Base-by-base conservation (phyloP, 1,139 yeast genomes). In the Candida tetrigidarum region DNA sequence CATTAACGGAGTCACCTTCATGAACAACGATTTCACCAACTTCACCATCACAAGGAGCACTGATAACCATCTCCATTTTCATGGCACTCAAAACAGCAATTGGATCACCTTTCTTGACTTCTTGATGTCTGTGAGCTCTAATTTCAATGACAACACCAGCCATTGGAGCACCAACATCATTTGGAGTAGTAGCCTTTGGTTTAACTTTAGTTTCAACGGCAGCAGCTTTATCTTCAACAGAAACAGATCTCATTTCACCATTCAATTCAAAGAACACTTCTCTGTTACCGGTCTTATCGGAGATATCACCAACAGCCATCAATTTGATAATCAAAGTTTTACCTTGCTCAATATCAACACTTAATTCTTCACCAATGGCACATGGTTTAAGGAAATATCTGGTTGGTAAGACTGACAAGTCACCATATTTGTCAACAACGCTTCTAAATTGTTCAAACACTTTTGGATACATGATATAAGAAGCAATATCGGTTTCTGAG, bases 61-160 rank as follows among this genome's bases (percentile, higher is more conserved):
- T 81, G 57, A 93, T 92, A 43, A 93, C 96, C 98, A 93, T 93
- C 76, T 93, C 99, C 99, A 95, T 95, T 82, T 95, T 95, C 99
- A 93, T 95, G 54, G 99, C 99, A 63, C 95, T 84, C 62, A 93
- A 78, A 25, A 93, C 97, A 46, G 96, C 96, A 57, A 93, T 69
- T 36, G 97, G 95, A 64, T 93, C 97, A 55, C 99, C 99, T 81
- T 92, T 93, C 80, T 88, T 90, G 54, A 95, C 96, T 55, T 85
- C 86, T 44, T 84, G 77, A 50, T 96, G 97, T 57, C 82, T 81
- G 72, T 90, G 88, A 50, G 90, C 88, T 63, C 96, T 89, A 47
- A 93, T 86, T 71, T 95, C 99, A 56, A 93, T 90, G 48, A 93
- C 91, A 51, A 93, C 98, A 74, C 99, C 99, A 27, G 98, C 96